Evolutionary conservation across 73 alveolate genomes (phyloP).

Genomic region (Tetrahymena malaccensis): DNA sequence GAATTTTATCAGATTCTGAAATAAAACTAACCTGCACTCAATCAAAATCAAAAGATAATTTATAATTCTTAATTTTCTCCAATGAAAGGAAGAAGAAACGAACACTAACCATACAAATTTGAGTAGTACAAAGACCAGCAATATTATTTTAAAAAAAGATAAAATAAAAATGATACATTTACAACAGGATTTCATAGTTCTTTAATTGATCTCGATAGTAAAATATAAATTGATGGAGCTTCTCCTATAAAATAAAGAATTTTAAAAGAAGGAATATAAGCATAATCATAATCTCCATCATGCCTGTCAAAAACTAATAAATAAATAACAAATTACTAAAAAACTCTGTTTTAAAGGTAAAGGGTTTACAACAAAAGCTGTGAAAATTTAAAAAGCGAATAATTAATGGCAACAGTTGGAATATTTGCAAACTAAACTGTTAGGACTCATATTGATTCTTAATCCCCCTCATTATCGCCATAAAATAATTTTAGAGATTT

Average conservation of each 20-base stretch:
- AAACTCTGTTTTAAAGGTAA: background rate
- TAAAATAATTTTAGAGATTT: background rate
- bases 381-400: background rate
- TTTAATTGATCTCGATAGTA: background rate
- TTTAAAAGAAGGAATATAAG: background rate
- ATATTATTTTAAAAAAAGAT: background rate
- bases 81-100: background rate
- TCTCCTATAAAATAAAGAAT: background rate
- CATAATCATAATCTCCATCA: background rate
- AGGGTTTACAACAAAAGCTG: background rate
- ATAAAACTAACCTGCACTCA: background rate
- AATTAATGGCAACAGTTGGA: background rate
- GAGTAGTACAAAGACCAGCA: background rate
- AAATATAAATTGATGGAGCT: background rate
- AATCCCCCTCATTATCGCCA: background rate
- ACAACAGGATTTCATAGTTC: background rate
- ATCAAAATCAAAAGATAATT: background rate
- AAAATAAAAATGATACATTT: background rate
- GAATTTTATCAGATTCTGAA: background rate
- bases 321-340: background rate
- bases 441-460: background rate
- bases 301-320: background rate
- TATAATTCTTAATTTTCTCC: background rate
- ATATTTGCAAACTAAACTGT: background rate
- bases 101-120: background rate